phyloP scores from a whole-genome alignment of 331 rosid species.

The Rhamnella rubrinervis region DNA sequence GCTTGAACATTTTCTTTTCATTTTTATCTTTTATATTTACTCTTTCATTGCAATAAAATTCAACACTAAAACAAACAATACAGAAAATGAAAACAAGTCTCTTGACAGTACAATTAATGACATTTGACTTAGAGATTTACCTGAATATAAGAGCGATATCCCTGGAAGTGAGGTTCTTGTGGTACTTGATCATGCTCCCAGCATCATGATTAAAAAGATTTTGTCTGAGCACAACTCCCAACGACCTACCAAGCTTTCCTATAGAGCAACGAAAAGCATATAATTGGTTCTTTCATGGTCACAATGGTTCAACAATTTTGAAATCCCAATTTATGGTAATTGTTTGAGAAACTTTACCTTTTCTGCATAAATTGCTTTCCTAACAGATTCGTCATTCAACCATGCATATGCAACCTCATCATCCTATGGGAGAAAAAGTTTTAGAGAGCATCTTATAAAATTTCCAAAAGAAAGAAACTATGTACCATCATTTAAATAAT shows the following conservation, averaged over 20 bases:
- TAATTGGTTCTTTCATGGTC: conserved; percentile 7
- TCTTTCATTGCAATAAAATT: background rate
- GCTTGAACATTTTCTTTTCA: no score
- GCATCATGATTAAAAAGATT: conserved; percentile 51
- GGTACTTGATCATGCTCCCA: conserved; percentile 90
- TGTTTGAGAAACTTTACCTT: conserved; percentile 42
- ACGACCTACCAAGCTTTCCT: conserved; percentile 45
- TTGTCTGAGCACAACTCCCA: conserved; percentile 70
- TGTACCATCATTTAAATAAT: background rate
- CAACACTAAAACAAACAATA: background rate
- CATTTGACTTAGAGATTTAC: conserved; percentile 31
- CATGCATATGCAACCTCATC: conserved; percentile 69
- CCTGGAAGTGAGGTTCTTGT: conserved; percentile 69
- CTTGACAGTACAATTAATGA: background rate
- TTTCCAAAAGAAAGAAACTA: background rate
- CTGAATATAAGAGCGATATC: conserved; percentile 87
- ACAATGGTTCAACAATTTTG: background rate
- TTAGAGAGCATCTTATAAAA: conserved; percentile 4
- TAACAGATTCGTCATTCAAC: conserved; percentile 71
- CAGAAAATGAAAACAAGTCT: background rate
- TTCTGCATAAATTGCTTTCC: conserved; percentile 72
- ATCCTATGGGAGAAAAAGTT: conserved; percentile 34
- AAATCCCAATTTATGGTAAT: background rate
- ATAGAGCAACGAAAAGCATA: conserved; percentile 22
- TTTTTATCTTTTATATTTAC: background rate